A percentile compares a stretch with the other conserved stretches of the same genome.
phyloP scores from a whole-genome alignment of 495 filamentous ascomycete species.

The Neurospora sp. region DNA sequence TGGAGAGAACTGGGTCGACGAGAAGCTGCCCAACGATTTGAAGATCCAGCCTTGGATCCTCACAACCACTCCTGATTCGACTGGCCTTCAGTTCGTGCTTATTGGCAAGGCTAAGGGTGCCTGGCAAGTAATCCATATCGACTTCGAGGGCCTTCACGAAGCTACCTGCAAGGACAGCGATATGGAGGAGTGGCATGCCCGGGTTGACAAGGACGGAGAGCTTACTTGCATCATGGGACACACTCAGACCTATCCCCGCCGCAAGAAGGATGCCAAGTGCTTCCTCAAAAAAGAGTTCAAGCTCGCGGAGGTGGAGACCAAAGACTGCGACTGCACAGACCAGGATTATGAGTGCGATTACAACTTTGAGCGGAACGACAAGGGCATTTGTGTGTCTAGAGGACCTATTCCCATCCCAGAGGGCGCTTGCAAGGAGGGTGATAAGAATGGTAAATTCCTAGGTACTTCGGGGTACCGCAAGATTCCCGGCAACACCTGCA shows the following conservation, averaged over 20 bases:
- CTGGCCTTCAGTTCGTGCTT: conserved; percentile 79
- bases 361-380: conserved; percentile 60
- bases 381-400: conserved; percentile 45
- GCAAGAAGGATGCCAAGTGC: conserved; percentile 79
- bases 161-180: conserved; percentile 69
- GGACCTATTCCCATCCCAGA: conserved; percentile 46
- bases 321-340: conserved; percentile 68
- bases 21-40: conserved; percentile 51
- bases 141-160: conserved; percentile 76
- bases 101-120: conserved; percentile 42
- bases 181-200: conserved; percentile 79
- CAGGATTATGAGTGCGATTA: conserved; percentile 92
- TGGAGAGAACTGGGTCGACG: conserved; percentile 65
- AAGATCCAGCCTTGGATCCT: conserved; percentile 55
- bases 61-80: conserved; percentile 83
- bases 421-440: conserved; percentile 54
- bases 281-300: conserved; percentile 81
- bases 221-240: conserved; percentile 92
- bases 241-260: conserved; percentile 68
- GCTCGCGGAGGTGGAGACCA: conserved; percentile 51
- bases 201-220: conserved; percentile 67
- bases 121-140: conserved; percentile 57
- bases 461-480: conserved; percentile 83
- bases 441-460: conserved; percentile 56
- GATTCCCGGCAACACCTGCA: conserved; percentile 85